Conservation (phyloP, 2,329 filamentous ascomycete genomes). For the Colletotrichum endophyticum region DNA sequence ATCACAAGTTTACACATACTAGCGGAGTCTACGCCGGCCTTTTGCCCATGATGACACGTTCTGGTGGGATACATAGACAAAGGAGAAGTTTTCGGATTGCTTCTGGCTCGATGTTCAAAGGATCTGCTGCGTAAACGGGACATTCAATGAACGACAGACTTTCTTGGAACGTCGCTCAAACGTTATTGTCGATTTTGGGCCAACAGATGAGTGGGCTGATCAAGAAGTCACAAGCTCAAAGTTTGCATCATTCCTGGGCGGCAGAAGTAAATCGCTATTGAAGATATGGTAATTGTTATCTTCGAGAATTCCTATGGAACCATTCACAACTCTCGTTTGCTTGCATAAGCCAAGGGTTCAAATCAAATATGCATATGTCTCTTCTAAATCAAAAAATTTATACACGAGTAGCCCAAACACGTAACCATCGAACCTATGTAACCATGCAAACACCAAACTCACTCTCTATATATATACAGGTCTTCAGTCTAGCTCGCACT, state of each 20-base stretch:
- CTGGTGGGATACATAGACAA: not conserved
- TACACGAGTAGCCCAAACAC: not conserved
- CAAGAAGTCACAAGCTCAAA: not conserved
- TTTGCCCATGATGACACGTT: not conserved
- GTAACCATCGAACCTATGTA: not conserved
- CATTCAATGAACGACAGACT: not conserved
- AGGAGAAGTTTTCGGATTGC: not conserved
- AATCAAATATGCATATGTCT: not conserved
- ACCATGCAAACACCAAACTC: not conserved
- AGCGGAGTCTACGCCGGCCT: not conserved
- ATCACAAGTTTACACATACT: not conserved
- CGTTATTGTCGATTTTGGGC: not conserved
- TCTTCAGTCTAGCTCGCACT: not conserved
- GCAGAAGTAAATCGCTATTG: not conserved
- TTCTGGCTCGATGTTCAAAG: not conserved
- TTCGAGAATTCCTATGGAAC: not conserved
- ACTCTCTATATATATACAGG: not conserved
- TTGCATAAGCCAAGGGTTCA: not conserved
- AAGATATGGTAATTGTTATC: not conserved
- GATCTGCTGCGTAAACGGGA: not conserved
- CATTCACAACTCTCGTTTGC: not conserved
- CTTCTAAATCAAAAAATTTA: not conserved
- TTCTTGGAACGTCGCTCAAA: not conserved
- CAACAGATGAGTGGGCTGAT: not conserved
- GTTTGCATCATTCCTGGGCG: not conserved